A percentile compares a stretch with the other conserved stretches of the same genome.
phyloP scores from a whole-genome alignment of 2,329 filamentous ascomycete species.

The Aschersonia sp. region DNA sequence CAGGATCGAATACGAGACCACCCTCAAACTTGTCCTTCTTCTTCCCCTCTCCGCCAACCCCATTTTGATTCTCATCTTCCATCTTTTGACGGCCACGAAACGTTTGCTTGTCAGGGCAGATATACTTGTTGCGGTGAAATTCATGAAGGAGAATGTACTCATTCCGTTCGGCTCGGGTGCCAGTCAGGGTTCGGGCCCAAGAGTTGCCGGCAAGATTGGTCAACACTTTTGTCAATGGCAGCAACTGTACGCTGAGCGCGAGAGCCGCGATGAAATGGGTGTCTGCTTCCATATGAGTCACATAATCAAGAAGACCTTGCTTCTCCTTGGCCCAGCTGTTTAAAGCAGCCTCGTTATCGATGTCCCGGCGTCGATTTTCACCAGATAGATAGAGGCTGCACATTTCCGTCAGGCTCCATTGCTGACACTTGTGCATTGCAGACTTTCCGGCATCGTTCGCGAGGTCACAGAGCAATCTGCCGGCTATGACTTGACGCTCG shows the following conservation, averaged over 20 bases:
- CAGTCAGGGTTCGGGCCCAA: conserved; percentile 89
- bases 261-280: conserved; percentile 92
- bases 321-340: conserved; percentile 69
- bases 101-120: conserved; percentile 86
- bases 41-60: conserved; percentile 60
- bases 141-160: conserved; percentile 98
- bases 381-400: conserved; percentile 74
- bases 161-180: conserved; percentile 92
- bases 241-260: conserved; percentile 76
- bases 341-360: conserved; percentile 78
- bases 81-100: conserved; percentile 60
- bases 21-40: conserved; percentile 99
- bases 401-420: conserved; percentile 97
- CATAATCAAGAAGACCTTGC: conserved; percentile 80
- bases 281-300: conserved; percentile 87
- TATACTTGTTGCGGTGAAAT: conserved; percentile 93
- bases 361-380: conserved; percentile 58
- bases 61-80: conserved; percentile 56
- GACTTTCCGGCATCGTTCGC: conserved; percentile 96
- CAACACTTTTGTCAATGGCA: conserved; percentile 85
- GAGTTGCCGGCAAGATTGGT: conserved; percentile 97
- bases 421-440: conserved; percentile 91
- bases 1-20: conserved; percentile 93
- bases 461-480: conserved; percentile 81
- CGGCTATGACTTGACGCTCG: conserved; percentile 78